Conservation (phyloP, 164 flowering plant genomes). For the Magnolia sinica region DNA sequence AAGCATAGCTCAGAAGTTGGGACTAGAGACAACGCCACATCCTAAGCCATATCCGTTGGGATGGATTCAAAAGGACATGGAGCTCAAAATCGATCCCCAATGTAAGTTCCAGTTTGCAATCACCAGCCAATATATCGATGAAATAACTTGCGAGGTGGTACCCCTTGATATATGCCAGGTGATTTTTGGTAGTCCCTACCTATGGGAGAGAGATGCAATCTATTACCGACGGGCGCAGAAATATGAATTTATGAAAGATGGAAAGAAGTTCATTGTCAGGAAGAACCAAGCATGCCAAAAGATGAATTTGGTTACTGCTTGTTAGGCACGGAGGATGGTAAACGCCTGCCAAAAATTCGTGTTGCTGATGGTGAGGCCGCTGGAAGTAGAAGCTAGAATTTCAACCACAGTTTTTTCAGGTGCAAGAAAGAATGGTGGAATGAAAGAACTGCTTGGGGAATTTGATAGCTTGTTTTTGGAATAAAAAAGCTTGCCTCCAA, state of each 20-base stretch:
- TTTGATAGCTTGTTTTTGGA: not conserved
- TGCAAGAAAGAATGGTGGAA: too few relatives aligned
- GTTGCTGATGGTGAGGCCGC: not conserved
- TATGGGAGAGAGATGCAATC: slow-evolving; percentile 2
- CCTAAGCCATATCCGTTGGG: not conserved
- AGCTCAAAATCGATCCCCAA: not conserved
- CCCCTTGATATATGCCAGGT: slow-evolving; percentile 2
- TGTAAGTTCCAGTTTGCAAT: slow-evolving; percentile 8
- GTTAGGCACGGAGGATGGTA: not conserved
- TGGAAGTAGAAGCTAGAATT: not conserved
- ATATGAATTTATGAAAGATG: too few relatives aligned
- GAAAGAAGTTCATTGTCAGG: not conserved
- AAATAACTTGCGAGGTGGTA: slow-evolving; percentile 1
- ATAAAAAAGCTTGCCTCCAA: slow-evolving; percentile 1
- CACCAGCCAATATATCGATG: not conserved
- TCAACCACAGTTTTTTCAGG: not conserved
- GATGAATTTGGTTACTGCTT: not conserved
- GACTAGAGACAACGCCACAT: too few relatives aligned
- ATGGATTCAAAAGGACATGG: not conserved
- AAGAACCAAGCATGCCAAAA: not conserved
- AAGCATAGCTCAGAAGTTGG: too few relatives aligned
- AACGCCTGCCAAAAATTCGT: not conserved
- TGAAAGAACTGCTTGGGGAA: too few relatives aligned
- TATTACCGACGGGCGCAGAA: not conserved
- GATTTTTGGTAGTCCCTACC: not conserved